Conservation (phyloP, 1,139 yeast genomes). For the Yamadazyma atlantica region DNA sequence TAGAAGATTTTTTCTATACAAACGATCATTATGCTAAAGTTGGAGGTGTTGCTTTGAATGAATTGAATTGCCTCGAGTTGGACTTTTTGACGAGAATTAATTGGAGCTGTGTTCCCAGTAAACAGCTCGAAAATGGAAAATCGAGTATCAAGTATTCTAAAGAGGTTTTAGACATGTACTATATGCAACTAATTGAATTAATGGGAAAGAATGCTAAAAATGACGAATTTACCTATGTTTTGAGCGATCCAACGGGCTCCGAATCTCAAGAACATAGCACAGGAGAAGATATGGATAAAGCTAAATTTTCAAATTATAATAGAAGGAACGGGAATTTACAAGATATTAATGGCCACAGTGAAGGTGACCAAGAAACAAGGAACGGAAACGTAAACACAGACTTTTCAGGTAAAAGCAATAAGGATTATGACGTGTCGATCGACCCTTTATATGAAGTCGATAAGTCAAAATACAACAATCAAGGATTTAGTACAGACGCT, state of each 20-base stretch:
- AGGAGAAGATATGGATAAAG: constrained; percentile 3
- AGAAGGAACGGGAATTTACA: too few relatives aligned
- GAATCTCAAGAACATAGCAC: neutral
- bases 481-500: constrained; percentile 31
- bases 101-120: constrained; percentile 55
- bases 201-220: constrained; percentile 47
- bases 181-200: constrained; percentile 57
- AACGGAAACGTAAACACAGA: neutral
- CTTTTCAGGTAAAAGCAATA: constrained; percentile 6
- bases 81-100: constrained; percentile 82
- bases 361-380: too few relatives aligned
- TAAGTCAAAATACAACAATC: constrained; percentile 20
- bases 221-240: constrained; percentile 15
- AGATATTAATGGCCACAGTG: too few relatives aligned
- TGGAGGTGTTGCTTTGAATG: constrained; percentile 88
- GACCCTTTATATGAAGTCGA: constrained; percentile 8
- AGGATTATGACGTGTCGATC: constrained; percentile 12
- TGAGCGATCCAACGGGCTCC: constrained; percentile 4
- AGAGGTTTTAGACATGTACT: constrained; percentile 57
- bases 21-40: constrained; percentile 93
- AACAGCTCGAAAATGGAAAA: constrained; percentile 27
- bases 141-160: constrained; percentile 33
- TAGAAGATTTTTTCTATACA: constrained; percentile 93
- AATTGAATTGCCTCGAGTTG: constrained; percentile 81
- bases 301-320: neutral